phyloP scores from a whole-genome alignment of 2,329 filamentous ascomycete genomes.

The Coniochaeta ligniaria region DNA sequence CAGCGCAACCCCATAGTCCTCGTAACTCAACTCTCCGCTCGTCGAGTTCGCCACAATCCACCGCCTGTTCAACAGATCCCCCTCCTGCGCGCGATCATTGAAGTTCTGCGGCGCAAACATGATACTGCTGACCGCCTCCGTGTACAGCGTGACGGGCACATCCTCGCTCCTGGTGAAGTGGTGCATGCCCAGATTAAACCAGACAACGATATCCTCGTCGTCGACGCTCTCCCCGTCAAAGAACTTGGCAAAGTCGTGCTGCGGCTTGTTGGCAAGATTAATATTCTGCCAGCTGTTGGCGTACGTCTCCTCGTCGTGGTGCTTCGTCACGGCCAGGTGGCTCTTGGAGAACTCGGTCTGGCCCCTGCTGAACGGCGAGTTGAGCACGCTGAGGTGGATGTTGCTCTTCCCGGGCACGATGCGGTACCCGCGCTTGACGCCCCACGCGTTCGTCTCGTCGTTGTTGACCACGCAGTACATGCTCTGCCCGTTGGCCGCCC shows the following conservation, averaged over 20 bases:
- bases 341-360: constrained; percentile 13
- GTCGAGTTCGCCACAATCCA: constrained; percentile 20
- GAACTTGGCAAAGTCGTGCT: constrained; percentile 34
- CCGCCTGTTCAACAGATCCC: constrained; percentile 25
- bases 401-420: constrained; percentile 27
- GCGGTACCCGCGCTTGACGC: constrained; percentile 32
- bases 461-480: constrained; percentile 31
- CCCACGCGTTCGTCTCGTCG: constrained; percentile 29
- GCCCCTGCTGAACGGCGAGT: constrained; percentile 22
- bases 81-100: constrained; percentile 24
- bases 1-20: constrained; percentile 22
- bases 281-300: constrained; percentile 24
- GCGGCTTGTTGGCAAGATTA: constrained; percentile 24
- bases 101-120: constrained; percentile 26
- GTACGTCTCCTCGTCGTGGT: constrained; percentile 37
- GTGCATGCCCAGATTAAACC: constrained; percentile 45
- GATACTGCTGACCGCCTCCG: constrained; percentile 23
- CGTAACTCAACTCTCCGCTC: constrained; percentile 16
- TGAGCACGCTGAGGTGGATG: constrained; percentile 25
- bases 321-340: constrained; percentile 31
- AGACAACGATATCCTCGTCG: constrained; percentile 34
- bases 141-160: constrained; percentile 24
- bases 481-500: constrained; percentile 26
- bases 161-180: constrained; percentile 36
- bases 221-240: constrained; percentile 34